Conservation (phyloP, 768 basidiomycete species). For the Tephrocybe sp. region DNA sequence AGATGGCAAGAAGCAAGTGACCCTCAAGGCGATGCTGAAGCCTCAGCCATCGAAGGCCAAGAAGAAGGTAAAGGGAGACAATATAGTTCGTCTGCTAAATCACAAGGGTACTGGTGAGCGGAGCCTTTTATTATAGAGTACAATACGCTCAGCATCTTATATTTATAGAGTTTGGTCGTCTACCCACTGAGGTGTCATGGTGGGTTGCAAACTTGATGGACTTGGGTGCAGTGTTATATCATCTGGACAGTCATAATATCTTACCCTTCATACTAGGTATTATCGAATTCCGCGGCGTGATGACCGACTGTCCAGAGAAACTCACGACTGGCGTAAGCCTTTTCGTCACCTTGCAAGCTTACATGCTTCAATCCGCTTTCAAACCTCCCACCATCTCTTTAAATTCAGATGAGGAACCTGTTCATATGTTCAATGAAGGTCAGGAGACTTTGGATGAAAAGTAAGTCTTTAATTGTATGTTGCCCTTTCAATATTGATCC, state of each 20-base stretch:
- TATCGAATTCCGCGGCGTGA: constrained; percentile 64
- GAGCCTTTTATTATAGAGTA: neutral
- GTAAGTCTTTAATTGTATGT: constrained; percentile 20
- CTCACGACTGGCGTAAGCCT: constrained; percentile 76
- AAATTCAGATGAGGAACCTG: constrained; percentile 27
- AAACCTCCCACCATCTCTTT: constrained; percentile 35
- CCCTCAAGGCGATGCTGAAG: constrained; percentile 66
- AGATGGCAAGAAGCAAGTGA: constrained; percentile 59
- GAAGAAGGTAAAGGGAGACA: constrained; percentile 59
- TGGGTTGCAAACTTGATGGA: constrained; percentile 80
- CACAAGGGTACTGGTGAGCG: constrained; percentile 58
- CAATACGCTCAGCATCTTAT: neutral
- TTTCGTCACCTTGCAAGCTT: constrained; percentile 73
- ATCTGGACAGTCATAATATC: neutral
- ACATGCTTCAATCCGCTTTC: constrained; percentile 70
- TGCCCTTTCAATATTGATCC: neutral
- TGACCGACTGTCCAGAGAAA: constrained; percentile 73
- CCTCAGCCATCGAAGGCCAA: constrained; percentile 48
- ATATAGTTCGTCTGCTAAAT: constrained; percentile 67
- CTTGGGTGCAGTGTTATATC: constrained; percentile 40
- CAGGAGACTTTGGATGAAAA: constrained; percentile 79
- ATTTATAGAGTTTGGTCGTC: constrained; percentile 66
- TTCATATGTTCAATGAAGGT: constrained; percentile 65
- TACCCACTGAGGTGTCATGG: constrained; percentile 64
- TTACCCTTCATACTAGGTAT: constrained; percentile 39